Percentiles rank a stretch among this genome's conserved stretches.
These are phyloP conservation scores for Paraphoma sp. DNA, from an alignment of 2,329 filamentous ascomycete genomes.

Conservation along the genomic window DNA sequence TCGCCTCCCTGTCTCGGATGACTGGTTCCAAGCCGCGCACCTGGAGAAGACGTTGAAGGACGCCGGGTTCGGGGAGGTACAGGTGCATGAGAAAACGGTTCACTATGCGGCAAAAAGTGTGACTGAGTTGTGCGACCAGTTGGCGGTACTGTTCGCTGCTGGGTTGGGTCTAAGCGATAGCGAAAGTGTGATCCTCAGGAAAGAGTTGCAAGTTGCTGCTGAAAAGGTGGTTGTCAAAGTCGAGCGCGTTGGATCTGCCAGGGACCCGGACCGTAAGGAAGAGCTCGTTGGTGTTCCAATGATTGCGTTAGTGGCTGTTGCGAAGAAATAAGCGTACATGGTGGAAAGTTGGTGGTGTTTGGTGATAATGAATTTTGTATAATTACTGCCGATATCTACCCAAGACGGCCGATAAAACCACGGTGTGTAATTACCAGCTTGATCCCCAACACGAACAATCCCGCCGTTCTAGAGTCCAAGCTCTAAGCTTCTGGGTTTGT, in stretches of 20 bases:
- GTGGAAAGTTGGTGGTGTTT: neutral
- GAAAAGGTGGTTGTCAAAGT: neutral
- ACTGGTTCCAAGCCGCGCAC: constrained; percentile 12
- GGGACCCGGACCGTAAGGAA: constrained; percentile 1
- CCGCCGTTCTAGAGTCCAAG: no score
- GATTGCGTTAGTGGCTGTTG: constrained; percentile 13
- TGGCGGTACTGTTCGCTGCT: constrained; percentile 10
- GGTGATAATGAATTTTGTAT: no score
- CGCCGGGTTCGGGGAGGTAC: constrained; percentile 11
- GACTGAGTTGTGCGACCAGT: constrained; percentile 3
- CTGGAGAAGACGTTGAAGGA: constrained; percentile 8
- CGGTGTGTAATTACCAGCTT: no score
- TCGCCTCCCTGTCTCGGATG: constrained; percentile 15
- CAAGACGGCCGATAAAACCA: no score
- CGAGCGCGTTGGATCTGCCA: constrained; percentile 1
- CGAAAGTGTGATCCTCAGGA: constrained; percentile 8
- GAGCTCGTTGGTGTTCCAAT: constrained; percentile 11
- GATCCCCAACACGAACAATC: no score
- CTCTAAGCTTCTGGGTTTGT: no score
- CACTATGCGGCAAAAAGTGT: constrained; percentile 12
- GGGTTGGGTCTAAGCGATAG: constrained; percentile 8
- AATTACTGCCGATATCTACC: no score
- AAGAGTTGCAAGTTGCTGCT: neutral
- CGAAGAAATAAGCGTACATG: constrained; percentile 4
- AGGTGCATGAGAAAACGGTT: constrained; percentile 7